Evolutionary conservation across 257 asterid genomes (phyloP).

Genomic region (Ligustrum vulgare): DNA sequence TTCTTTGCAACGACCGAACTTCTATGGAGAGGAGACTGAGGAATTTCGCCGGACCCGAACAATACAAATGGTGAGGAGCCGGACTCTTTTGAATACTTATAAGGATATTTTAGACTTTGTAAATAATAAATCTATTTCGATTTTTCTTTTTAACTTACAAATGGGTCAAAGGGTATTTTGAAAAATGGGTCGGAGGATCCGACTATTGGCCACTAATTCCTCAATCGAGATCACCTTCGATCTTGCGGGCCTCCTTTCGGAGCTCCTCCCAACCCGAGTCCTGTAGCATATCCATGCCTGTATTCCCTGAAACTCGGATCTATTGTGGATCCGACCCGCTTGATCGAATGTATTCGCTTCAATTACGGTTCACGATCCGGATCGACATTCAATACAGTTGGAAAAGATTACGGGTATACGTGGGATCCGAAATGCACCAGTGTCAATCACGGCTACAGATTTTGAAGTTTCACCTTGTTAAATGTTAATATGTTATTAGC

Average conservation of each 20-base stretch:
- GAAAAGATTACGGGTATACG: neutral
- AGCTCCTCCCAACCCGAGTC: conserved; percentile 99
- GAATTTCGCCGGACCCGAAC: too few species aligned
- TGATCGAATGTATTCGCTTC: neutral
- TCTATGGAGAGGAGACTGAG: too few species aligned
- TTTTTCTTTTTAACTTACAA: too few species aligned
- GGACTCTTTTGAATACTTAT: too few species aligned
- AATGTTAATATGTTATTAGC: too few species aligned
- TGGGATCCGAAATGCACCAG: neutral
- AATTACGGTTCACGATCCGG: neutral
- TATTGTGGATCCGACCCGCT: conserved; percentile 28
- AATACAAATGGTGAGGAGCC: too few species aligned
- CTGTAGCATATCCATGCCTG: conserved; percentile 68
- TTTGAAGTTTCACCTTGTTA: neutral
- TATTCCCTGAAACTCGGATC: conserved; percentile 41
- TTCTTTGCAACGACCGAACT: too few species aligned
- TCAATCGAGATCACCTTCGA: conserved; percentile 99
- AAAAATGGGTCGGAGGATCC: too few species aligned
- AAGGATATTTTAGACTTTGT: too few species aligned
- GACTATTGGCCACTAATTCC: too few species aligned
- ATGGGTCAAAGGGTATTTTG: too few species aligned
- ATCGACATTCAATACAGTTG: neutral
- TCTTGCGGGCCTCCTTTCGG: conserved; percentile 87
- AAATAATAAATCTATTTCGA: too few species aligned
- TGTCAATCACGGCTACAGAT: neutral